Base-by-base conservation (phyloP, 495 filamentous ascomycete species). In the Daldinia caldariorum region DNA sequence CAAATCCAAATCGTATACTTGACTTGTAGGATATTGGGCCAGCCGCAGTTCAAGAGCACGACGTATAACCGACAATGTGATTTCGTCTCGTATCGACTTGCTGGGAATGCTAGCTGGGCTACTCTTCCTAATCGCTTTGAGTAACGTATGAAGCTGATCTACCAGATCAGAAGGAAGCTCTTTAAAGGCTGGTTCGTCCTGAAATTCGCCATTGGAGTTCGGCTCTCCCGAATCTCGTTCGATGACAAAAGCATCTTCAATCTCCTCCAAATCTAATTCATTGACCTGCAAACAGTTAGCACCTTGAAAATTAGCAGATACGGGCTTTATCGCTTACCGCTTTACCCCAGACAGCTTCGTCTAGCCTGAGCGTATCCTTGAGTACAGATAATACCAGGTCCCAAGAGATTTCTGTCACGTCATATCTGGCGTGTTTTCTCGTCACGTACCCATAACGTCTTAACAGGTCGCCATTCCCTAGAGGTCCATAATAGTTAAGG, bases 361-460 rank as follows among this genome's bases (percentile, higher is more conserved):
- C 73, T 39, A 83, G 69, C 0, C 74, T 55, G 26, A 89, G 79
- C 1, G 81, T 78, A 39, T 85, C 78, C 26, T 72, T 76, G 26
- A 83, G 32, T 20, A 77, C 64, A 0, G 67, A 58, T 61, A 89
- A 80, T 14, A 96, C 79, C 1, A 84, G 66, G 0, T 78, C 72
- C 71, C 89, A 80, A 2, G 89, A 83, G 18, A 98, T 67, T 77
- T 98, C 94, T 0, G 91, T 88, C 5, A 97, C 94, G 75, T 98
- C 94, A 75, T 90, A 92, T 32, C 85, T 78, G 14, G 87, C 81
- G 71, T 97, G 95, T 60, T 89, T 88, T 32, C 83, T 78, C 1
- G 93, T 96, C 12, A 94, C 88, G 70, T 97, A 98, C 6, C 94
- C 94, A 71, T 97, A 97, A 26, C 94, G 83, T 18, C 94, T 86